Evolutionary conservation across 2,329 filamentous ascomycete genomes (phyloP), one percentile per base, ranked within the genome.

Genomic region (Didymella sp.): DNA sequence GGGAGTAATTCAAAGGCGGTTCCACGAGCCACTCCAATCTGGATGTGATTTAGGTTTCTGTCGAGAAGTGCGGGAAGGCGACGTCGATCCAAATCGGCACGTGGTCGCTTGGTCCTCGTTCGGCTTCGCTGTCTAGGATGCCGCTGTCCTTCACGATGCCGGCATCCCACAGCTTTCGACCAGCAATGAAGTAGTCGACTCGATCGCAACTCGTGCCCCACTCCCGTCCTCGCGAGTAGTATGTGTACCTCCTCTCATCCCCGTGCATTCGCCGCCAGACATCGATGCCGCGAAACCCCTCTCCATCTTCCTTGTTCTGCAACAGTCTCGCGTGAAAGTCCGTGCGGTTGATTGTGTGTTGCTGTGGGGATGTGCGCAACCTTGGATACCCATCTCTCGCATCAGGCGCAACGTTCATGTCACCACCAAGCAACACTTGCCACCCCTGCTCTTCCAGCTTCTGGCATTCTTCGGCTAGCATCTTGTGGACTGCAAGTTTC

Each of bases 161-260:
- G 31, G 72, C 72, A 24, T 80, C 75, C 51, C 77, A 76, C 9
- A 82, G 59, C 1, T 43, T 57, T 46, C 61, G 72, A 4, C 79
- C 83, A 17, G 77, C 75, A 52, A 85, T 69, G 21, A 83, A 77
- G 66, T 83, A 73, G 64, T 85, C 83, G 1, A 85, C 82, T 27
- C 82, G 70, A 72, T 85, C 83, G 66, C 81, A 84, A 52, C 80
- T 84, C 7, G 65, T 69, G 1, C 82, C 82, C 77, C 82, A 85
- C 4, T 72, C 51, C 40, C 66, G 72, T 0, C 67, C 70, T 13
- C 78, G 69, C 0, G 82, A 76, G 64, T 80, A 79, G 58, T 83
- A 85, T 3, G 80, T 84, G 68, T 83, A 85, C 24, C 75, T 76
- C 56, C 69, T 75, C 65, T 76, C 71, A 2, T 73, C 60, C 1